Base-by-base conservation (phyloP, 1,139 yeast species). In the Yamadazyma jaroonii region DNA sequence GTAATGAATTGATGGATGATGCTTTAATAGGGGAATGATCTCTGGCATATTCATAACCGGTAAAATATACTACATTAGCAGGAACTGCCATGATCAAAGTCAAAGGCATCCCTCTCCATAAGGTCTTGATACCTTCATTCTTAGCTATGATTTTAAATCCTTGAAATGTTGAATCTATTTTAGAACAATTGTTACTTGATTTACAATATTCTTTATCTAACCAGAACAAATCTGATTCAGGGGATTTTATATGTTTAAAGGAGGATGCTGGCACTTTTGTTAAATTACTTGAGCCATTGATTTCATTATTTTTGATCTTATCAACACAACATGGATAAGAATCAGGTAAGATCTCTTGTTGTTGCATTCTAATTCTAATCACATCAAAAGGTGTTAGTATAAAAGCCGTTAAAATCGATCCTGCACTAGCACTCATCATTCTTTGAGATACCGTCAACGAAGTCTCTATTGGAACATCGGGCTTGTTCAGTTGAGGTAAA, bases 341-440 rank as follows among this genome's bases (percentile, higher is more conserved):
- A 9, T 47, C 42, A 20, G 84, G 64, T 36, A 83, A 59, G 41
- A 84, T 67, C 47, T 81, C 87, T 54, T 89, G 96, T 54, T 90
- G 97, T 54, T 92, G 98, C 42, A 90, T 69, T 40, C 98, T 74
- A 27, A 92, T 87, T 43, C 97, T 67, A 1, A 90, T 87, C 32
- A 92, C 97, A 56, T 92, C 98, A 59, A 92, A 84, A 1, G 98
- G 98, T 1, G 97, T 92, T 25, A 90, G 85, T 37, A 82, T 80
- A 33, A 88, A 52, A 0, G 97, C 88, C 1, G 97, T 92, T 27
- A 89, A 58, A n/a, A 92, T 58, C 1, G 97, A 86, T 3, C 98
- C 98, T 34, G 85, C 75, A 53, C 95, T 84, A 0, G 97, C 97
- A 44, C 96, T 85, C 28, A 86, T 60, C 94, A 89, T 88, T 39